Base-by-base conservation (phyloP, 441 rosid genomes). In the Erodium moschatum region DNA sequence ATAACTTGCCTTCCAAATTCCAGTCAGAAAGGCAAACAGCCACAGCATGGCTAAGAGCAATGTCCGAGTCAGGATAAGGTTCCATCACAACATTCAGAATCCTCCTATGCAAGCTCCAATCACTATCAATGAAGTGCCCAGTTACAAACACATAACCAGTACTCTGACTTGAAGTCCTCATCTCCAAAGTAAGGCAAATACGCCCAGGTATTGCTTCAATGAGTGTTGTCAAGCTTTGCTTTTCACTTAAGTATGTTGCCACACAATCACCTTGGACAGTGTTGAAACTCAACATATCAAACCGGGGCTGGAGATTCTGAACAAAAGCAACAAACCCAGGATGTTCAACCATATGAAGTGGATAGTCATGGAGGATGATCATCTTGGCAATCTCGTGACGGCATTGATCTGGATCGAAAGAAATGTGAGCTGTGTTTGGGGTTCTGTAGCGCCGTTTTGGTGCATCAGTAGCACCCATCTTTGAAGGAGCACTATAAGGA, bases 271-370 rank as follows among this genome's bases (percentile, higher is more conserved):
- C 95, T 83, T 89, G 97, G 65, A 88, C 87, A 2, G 85, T 85
- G 77, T 84, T 85, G 80, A 91, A 91, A 77, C 83, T 86, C 58
- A 91, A 78, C 74, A 69, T 70, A 65, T 81, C 85, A 44, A 88
- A 91, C 19, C 79, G 78, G 2, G 97, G 96, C 72, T 89, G 96
- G 77, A 91, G 90, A 77, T 79, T 88, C 77, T 85, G 85, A 24
- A 88, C 88, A 64, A 91, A 91, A 48, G 87, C 79, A 16, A 84
- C 65, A 66, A 91, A 91, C 11, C 92, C 91, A 18, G 87, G 82
- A 77, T 89, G 90, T 74, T 91, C 96, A 66, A 90, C 96, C 90
- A 92, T 92, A 77, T 89, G 96, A 65, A 92, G 92, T 38, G 93
- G 96, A 70, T 88, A 92, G 67, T 88, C 91, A 54, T 92, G 98